These are phyloP conservation scores for Septoria petroselini DNA, from an alignment of 2,329 filamentous ascomycete genomes.

Conservation along the genomic window DNA sequence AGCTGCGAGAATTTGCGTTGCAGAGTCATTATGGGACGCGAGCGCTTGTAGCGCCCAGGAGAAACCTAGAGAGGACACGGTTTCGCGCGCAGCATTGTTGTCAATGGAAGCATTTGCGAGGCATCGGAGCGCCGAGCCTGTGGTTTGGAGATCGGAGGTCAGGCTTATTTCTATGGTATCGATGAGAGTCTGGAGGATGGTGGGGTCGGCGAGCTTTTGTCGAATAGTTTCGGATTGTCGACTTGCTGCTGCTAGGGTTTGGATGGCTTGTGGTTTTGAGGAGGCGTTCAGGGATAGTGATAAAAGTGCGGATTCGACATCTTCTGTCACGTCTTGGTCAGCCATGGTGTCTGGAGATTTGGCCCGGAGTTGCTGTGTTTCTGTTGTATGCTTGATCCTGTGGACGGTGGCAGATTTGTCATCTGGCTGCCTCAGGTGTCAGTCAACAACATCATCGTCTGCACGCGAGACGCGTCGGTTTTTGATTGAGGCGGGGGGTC, in stretches of 20 bases:
- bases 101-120: conserved; percentile 36
- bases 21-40: conserved; percentile 4
- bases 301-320: conserved; percentile 1
- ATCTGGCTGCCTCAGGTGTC: too few species aligned
- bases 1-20: conserved; percentile 29
- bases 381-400: too few species aligned
- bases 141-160: conserved; percentile 12
- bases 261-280: conserved; percentile 8
- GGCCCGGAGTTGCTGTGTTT: background rate
- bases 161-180: conserved; percentile 16
- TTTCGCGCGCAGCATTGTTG: conserved; percentile 30
- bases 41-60: conserved; percentile 24
- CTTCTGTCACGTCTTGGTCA: background rate
- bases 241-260: conserved; percentile 26
- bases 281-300: background rate
- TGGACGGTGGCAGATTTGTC: too few species aligned
- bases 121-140: conserved; percentile 29
- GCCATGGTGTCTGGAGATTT: background rate
- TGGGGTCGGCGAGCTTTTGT: conserved; percentile 17
- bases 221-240: conserved; percentile 19
- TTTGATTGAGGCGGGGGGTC: background rate
- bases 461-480: background rate
- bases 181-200: conserved; percentile 18
- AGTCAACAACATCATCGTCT: background rate
- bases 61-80: conserved; percentile 31